A percentile compares a stretch with the other conserved stretches of the same genome.
Evolutionary conservation across 257 asterid genomes (phyloP).

Genomic region (Petunia axillaris): DNA sequence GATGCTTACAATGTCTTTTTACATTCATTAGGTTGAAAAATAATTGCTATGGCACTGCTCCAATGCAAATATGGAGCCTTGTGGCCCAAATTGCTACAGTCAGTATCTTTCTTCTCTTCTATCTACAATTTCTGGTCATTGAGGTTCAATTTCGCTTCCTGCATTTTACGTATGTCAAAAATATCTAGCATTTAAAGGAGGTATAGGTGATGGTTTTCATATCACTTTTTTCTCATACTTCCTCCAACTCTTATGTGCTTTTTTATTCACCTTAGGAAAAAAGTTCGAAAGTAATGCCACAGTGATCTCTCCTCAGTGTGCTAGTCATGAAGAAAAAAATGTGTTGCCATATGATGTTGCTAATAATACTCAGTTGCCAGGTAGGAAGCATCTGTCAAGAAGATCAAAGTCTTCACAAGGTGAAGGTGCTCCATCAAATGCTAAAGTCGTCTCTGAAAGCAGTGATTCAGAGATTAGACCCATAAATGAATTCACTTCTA

Average conservation of each 20-base stretch:
- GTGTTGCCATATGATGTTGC: slow-evolving; percentile 48
- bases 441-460: slow-evolving; percentile 45
- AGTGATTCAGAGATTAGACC: slow-evolving; percentile 64
- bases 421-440: slow-evolving; percentile 69
- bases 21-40: slow-evolving; percentile 54
- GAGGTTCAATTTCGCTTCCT: not conserved
- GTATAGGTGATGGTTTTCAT: slow-evolving; percentile 3
- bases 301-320: slow-evolving; percentile 42
- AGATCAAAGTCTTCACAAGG: slow-evolving; percentile 72
- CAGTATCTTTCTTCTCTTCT: slow-evolving; percentile 47
- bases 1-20: slow-evolving; percentile 25
- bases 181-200: not conserved
- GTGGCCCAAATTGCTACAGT: slow-evolving; percentile 79
- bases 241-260: slow-evolving; percentile 22
- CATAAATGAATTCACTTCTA: slow-evolving; percentile 48
- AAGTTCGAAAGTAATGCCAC: slow-evolving; percentile 49
- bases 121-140: slow-evolving; percentile 21
- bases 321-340: slow-evolving; percentile 49
- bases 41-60: slow-evolving; percentile 55
- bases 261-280: slow-evolving; percentile 50
- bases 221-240: not conserved
- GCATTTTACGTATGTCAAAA: not conserved
- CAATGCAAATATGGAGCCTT: slow-evolving; percentile 68
- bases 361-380: slow-evolving; percentile 51
- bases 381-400: slow-evolving; percentile 60